Evolutionary conservation across 164 flowering plant species (phyloP).

Genomic region (Echeveria elegans): DNA sequence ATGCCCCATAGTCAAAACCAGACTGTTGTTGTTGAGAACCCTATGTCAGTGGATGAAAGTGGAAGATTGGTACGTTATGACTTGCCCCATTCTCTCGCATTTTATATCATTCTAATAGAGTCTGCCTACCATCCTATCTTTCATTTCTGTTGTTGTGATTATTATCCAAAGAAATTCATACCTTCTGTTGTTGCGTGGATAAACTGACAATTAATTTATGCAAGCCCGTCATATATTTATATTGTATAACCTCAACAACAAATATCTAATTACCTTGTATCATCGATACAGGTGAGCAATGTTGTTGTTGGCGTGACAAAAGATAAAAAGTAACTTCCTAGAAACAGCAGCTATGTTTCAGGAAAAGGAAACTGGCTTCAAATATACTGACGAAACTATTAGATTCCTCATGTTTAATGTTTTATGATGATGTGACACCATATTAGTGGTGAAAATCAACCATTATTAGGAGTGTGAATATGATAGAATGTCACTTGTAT

Average conservation of each 20-base stretch:
- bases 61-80: constrained; percentile 66
- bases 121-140: constrained; percentile 6
- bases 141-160: not conserved
- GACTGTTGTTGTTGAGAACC: constrained; percentile 93
- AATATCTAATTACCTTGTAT: not conserved
- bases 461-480: constrained; percentile 2
- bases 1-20: constrained; percentile 44
- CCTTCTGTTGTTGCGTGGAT: not conserved
- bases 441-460: not conserved
- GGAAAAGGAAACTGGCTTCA: not conserved
- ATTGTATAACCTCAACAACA: too few species aligned
- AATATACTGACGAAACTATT: not conserved
- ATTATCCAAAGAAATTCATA: not conserved
- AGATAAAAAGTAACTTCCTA: constrained; percentile 36
- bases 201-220: not conserved
- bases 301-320: constrained; percentile 95
- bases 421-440: too few species aligned
- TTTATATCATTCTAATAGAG: too few species aligned
- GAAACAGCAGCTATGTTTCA: not conserved
- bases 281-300: constrained; percentile 63
- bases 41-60: constrained; percentile 88
- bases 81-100: not conserved
- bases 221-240: constrained; percentile 8
- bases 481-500: not conserved
- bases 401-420: not conserved